Evolutionary conservation across 2,329 filamentous ascomycete species (phyloP), one percentile per base, ranked within the genome.

Genomic region (Coniochaeta sp.): DNA sequence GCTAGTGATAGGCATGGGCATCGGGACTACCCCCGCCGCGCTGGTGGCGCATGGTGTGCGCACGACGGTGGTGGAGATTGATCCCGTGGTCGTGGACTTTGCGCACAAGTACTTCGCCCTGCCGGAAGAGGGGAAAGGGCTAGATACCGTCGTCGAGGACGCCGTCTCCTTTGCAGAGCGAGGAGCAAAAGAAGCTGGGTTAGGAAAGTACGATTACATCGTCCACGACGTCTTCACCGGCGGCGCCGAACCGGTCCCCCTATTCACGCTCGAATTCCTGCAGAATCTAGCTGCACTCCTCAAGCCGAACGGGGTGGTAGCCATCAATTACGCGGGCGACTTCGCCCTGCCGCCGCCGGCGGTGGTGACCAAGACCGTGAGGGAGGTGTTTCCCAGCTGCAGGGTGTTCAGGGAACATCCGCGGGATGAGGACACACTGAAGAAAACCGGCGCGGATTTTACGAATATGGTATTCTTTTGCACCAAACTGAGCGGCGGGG

Each of bases 211-310:
- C 66, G 86, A 96, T 71, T 97, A 96, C 72, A 94, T 99, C 63
- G 79, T 99, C 51, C 94, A 99, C 67, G 94, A 99, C 60, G 94
- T 99, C 22, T 99, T 99, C 67, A 99, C 94, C 1, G 94, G 94
- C 22, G 94, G 94, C 50, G 91, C 91, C 0, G 94, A 97, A 67
- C 94, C 94, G 0, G 82, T 91, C 3, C 76, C 85, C 7, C 81
- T 99, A 7, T 99, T 99, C 69, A 97, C 91, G 0, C 67, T 84
- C 5, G 86, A 94, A 60, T 97, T 99, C 62, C 71, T 99, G 40
- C 69, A 79, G 50, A 82, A 86, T 5, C 74, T 99, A 1, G 73
- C 81, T 57, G 67, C 77, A 4, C 77, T 97, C 6, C 75, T 99
- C 45, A 87, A 83, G 56, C 81, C 85, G 0, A 79, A 89, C 49